phyloP scores from a whole-genome alignment of 495 filamentous ascomycete species.

The Hypoxylon cercidicola region DNA sequence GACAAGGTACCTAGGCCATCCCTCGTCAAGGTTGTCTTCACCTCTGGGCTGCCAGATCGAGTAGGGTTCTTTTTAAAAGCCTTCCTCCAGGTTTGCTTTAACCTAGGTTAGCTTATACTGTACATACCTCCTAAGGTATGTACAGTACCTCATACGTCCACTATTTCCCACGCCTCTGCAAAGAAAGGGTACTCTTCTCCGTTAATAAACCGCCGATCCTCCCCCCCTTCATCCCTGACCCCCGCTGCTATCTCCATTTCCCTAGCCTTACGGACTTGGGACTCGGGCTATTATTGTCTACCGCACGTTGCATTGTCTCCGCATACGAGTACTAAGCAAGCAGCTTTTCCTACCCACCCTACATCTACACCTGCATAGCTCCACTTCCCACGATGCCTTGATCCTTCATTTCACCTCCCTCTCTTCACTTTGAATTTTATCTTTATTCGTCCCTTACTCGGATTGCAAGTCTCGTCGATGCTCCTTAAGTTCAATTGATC shows the following conservation, averaged over 20 bases:
- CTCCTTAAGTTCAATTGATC: slow-evolving; percentile 7
- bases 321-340: slow-evolving; percentile 15
- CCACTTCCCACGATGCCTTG: slow-evolving; percentile 15
- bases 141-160: slow-evolving; percentile 12
- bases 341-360: slow-evolving; percentile 3
- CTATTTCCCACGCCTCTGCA: slow-evolving; percentile 4
- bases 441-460: slow-evolving; percentile 5
- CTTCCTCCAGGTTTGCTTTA: slow-evolving; percentile 1
- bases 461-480: slow-evolving; percentile 3
- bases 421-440: slow-evolving; percentile 23
- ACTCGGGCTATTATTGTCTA: slow-evolving; percentile 14
- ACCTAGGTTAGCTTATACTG: too few species aligned
- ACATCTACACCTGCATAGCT: slow-evolving; percentile 19
- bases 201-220: slow-evolving; percentile 41
- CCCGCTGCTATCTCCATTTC: slow-evolving; percentile 11
- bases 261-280: slow-evolving; percentile 1
- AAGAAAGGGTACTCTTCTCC: slow-evolving; percentile 14
- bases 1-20: background rate
- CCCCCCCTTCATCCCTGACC: slow-evolving; percentile 7
- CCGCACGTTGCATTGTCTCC: background rate
- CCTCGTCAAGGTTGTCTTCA: background rate
- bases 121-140: too few species aligned
- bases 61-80: slow-evolving; percentile 3
- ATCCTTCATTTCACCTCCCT: slow-evolving; percentile 16
- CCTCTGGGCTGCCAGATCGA: slow-evolving; percentile 11